Evolutionary conservation across 2,329 filamentous ascomycete genomes (phyloP).

Genomic region (Aspergillus terreus): DNA sequence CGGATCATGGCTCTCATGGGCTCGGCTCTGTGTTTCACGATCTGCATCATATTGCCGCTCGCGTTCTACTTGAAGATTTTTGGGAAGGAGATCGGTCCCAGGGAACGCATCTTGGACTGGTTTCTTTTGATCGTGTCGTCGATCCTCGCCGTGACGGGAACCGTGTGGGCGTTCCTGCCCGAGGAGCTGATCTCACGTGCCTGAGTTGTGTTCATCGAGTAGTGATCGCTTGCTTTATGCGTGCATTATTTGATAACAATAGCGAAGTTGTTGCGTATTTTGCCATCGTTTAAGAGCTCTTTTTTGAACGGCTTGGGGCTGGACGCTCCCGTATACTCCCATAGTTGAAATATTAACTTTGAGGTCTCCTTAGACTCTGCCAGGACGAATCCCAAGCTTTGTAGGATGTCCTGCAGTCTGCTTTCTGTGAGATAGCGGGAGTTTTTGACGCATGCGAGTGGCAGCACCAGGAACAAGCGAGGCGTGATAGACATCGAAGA

Average conservation of each 20-base stretch:
- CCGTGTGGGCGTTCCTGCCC: conserved; percentile 81
- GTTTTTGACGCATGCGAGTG: conserved; percentile 81
- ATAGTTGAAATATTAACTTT: conserved; percentile 88
- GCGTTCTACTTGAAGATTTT: conserved; percentile 91
- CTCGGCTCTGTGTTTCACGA: conserved; percentile 84
- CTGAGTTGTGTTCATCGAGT: conserved; percentile 4
- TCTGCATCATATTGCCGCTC: conserved; percentile 87
- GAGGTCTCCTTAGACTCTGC: conserved; percentile 67
- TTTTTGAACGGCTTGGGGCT: conserved; percentile 57
- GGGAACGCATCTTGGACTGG: conserved; percentile 66
- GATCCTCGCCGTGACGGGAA: conserved; percentile 70
- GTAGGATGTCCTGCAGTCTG: conserved; percentile 70
- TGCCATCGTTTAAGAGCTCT: conserved; percentile 70
- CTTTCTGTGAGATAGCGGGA: conserved; percentile 81
- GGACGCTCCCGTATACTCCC: conserved; percentile 51
- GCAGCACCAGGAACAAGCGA: conserved; percentile 82
- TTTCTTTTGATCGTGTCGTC: conserved; percentile 66
- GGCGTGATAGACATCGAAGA: conserved; percentile 31
- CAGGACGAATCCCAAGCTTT: conserved; percentile 66
- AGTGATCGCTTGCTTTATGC: not conserved
- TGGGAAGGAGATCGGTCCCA: conserved; percentile 61
- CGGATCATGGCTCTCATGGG: conserved; percentile 90
- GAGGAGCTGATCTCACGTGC: conserved; percentile 62
- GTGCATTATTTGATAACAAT: conserved; percentile 56
- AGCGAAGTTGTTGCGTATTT: conserved; percentile 83